Evolutionary conservation across 352 stramenopile genomes (phyloP).

Genomic region (Halophytophthora polymorphica): DNA sequence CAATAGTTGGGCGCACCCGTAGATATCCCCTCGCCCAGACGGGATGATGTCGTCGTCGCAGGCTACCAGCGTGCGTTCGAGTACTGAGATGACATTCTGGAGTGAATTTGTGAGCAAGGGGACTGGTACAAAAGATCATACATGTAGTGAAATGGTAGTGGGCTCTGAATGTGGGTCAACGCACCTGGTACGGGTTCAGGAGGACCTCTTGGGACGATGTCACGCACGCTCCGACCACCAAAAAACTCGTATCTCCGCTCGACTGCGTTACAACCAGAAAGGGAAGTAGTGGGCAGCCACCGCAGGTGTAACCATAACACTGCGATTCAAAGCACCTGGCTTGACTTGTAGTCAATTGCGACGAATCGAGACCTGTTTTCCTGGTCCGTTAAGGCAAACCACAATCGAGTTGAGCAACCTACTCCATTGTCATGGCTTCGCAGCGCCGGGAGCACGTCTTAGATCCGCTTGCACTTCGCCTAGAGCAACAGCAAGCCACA

Average conservation of each 20-base stretch:
- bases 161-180: too few species aligned
- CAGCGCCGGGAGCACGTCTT: neutral
- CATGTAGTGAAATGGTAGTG: too few species aligned
- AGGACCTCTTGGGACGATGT: neutral
- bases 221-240: constrained; percentile 1
- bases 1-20: constrained; percentile 56
- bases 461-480: constrained; percentile 4
- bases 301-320: neutral
- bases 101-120: too few species aligned
- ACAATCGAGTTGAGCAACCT: constrained; percentile 5
- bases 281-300: too few species aligned
- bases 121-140: too few species aligned
- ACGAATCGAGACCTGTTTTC: too few species aligned
- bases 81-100: too few species aligned
- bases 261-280: neutral
- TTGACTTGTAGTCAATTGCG: constrained; percentile 4
- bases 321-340: neutral
- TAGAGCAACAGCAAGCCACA: neutral
- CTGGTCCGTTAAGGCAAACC: too few species aligned
- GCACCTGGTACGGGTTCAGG: constrained; percentile 6
- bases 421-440: neutral
- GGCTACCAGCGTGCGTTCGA: constrained; percentile 56
- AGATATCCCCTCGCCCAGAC: constrained; percentile 32
- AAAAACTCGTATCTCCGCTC: constrained; percentile 8
- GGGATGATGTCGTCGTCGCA: constrained; percentile 85